phyloP scores from a whole-genome alignment of 2,329 filamentous ascomycete species.

The Dendrostoma leiphaemia region DNA sequence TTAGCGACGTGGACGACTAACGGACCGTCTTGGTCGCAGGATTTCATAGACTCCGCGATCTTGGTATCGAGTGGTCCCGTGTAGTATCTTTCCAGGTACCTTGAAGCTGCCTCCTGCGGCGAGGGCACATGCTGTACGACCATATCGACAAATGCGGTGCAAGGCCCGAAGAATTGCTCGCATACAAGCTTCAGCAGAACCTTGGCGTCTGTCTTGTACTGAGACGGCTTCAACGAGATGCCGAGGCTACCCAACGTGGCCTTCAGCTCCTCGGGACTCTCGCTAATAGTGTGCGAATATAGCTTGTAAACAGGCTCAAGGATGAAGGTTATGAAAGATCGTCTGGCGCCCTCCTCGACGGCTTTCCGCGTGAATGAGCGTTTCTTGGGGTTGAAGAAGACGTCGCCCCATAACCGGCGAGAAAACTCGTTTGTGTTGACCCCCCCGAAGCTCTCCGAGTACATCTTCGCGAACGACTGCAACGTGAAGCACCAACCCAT shows the following conservation, averaged over 20 bases:
- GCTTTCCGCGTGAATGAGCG: conserved; percentile 89
- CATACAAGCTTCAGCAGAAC: conserved; percentile 86
- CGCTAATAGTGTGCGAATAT: conserved; percentile 90
- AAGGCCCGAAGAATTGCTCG: conserved; percentile 91
- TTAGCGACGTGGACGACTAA: conserved; percentile 92
- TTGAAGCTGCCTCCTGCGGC: conserved; percentile 72
- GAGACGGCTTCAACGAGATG: conserved; percentile 85
- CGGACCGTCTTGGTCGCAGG: conserved; percentile 85
- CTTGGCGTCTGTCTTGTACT: conserved; percentile 87
- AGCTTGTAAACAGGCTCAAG: conserved; percentile 98
- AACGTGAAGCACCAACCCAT: conserved; percentile 98
- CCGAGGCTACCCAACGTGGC: conserved; percentile 75
- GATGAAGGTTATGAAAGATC: conserved; percentile 92
- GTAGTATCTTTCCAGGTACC: conserved; percentile 82
- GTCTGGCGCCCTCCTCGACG: conserved; percentile 73
- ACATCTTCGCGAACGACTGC: conserved; percentile 93
- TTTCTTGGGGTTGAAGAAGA: conserved; percentile 91
- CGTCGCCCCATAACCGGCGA: conserved; percentile 86
- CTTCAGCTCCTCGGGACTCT: conserved; percentile 81
- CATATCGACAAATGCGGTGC: conserved; percentile 94
- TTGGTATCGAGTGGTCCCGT: conserved; percentile 85
- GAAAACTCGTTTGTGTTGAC: conserved; percentile 83
- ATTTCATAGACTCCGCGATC: conserved; percentile 74
- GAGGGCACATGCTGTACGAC: conserved; percentile 85
- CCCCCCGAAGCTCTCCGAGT: conserved; percentile 80